A percentile compares a stretch with the other conserved stretches of the same genome.
Conservation (phyloP, 2,329 filamentous ascomycete species). For the Aspergillus thermomutatus region DNA sequence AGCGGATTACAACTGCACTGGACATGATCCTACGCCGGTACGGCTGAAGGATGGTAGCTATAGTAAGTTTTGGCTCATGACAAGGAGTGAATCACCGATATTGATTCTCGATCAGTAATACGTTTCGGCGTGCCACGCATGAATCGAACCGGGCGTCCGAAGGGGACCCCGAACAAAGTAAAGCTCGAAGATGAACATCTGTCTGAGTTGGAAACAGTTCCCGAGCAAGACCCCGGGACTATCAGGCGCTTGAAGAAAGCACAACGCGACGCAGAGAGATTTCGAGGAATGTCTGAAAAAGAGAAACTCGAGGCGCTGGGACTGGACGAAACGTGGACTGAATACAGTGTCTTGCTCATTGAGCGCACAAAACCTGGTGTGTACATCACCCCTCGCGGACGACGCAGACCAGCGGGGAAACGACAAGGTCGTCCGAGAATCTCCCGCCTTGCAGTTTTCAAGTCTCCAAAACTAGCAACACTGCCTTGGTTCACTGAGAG, state of each 20-base stretch:
- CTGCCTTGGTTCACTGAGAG: conserved; percentile 36
- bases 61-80: conserved; percentile 19
- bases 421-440: conserved; percentile 36
- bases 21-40: conserved; percentile 32
- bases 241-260: conserved; percentile 9
- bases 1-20: conserved; percentile 30
- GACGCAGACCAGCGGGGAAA: conserved; percentile 36
- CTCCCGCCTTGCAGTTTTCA: conserved; percentile 41
- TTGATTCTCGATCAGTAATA: neutral
- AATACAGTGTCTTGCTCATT: conserved; percentile 37
- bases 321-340: conserved; percentile 40
- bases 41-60: conserved; percentile 27
- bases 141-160: conserved; percentile 10
- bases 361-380: conserved; percentile 38
- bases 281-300: conserved; percentile 33
- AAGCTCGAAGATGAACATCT: conserved; percentile 11
- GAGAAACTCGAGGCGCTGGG: conserved; percentile 39
- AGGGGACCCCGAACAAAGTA: conserved; percentile 12
- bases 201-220: conserved; percentile 8
- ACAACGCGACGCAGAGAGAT: conserved; percentile 16
- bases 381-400: conserved; percentile 40
- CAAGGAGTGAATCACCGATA: neutral
- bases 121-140: neutral
- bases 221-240: conserved; percentile 1
- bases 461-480: conserved; percentile 27